Conservation (phyloP, 1,284 basidiomycete genomes). For the Fomitiporia mediterranea region DNA sequence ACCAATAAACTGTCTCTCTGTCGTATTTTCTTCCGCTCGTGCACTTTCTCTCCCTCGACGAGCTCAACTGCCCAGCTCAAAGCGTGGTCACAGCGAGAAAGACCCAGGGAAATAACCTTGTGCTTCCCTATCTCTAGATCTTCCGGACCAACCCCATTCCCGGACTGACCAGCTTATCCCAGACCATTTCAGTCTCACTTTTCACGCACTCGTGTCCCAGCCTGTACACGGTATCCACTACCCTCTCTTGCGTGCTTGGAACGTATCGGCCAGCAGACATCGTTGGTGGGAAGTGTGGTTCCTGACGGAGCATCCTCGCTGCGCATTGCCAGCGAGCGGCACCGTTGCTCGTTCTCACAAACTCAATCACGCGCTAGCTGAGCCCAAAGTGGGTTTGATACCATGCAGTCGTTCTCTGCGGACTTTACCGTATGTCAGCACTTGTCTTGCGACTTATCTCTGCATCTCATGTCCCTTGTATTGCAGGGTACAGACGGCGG, state of each 20-base stretch:
- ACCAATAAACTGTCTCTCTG: too few relatives aligned
- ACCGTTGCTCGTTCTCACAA: neutral
- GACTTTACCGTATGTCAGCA: neutral
- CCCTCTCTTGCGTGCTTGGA: neutral
- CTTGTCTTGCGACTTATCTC: neutral
- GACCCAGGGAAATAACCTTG: neutral
- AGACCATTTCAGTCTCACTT: neutral
- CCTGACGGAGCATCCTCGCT: neutral
- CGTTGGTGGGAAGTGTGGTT: neutral
- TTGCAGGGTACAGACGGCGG: slow-evolving; percentile 4
- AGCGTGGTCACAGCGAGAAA: neutral
- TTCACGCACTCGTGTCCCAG: neutral
- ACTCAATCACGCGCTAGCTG: slow-evolving; percentile 1
- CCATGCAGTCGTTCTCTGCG: neutral
- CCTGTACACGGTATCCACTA: neutral
- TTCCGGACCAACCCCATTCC: neutral
- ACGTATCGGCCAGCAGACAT: neutral
- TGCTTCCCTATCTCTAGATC: neutral
- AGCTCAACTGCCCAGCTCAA: neutral
- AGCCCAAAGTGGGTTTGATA: neutral
- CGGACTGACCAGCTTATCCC: slow-evolving; percentile 2
- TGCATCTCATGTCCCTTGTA: neutral
- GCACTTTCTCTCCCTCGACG: neutral
- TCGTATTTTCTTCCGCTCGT: neutral
- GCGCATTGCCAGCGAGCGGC: neutral